Evolutionary conservation across 2,329 filamentous ascomycete genomes (phyloP).

Genomic region (Trichoderma atroviride): DNA sequence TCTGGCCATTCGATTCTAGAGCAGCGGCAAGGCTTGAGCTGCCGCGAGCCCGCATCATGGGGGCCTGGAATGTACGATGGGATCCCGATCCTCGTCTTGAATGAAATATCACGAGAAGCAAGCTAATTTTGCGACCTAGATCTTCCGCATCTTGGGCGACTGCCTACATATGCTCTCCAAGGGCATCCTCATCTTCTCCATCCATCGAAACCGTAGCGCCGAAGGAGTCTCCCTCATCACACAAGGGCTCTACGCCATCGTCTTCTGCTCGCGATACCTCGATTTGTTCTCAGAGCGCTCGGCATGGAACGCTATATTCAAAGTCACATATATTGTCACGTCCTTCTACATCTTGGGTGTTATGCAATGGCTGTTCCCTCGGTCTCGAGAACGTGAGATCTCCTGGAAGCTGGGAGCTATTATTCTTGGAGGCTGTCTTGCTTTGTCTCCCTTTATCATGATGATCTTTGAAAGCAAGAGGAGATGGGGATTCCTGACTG

Average conservation of each 20-base stretch:
- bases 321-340: constrained; percentile 83
- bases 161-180: constrained; percentile 84
- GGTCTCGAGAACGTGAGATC: constrained; percentile 86
- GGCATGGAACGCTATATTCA: constrained; percentile 77
- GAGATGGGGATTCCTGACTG: constrained; percentile 53
- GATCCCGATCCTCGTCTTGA: background rate
- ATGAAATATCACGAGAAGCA: background rate
- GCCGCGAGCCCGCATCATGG: constrained; percentile 38
- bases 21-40: constrained; percentile 23
- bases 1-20: background rate
- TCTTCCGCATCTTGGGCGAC: constrained; percentile 80
- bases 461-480: constrained; percentile 60
- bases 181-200: constrained; percentile 86
- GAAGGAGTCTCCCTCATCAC: constrained; percentile 93
- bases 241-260: constrained; percentile 81
- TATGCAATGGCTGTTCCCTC: constrained; percentile 84
- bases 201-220: constrained; percentile 83
- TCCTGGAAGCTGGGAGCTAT: constrained; percentile 88
- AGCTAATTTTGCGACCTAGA: constrained; percentile 39
- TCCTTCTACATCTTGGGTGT: constrained; percentile 84
- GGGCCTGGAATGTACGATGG: constrained; percentile 45
- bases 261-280: constrained; percentile 86
- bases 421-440: constrained; percentile 65
- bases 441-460: constrained; percentile 72
- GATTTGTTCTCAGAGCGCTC: constrained; percentile 68